Conservation (phyloP, 768 basidiomycete genomes). For the Lactarius evosmus region DNA sequence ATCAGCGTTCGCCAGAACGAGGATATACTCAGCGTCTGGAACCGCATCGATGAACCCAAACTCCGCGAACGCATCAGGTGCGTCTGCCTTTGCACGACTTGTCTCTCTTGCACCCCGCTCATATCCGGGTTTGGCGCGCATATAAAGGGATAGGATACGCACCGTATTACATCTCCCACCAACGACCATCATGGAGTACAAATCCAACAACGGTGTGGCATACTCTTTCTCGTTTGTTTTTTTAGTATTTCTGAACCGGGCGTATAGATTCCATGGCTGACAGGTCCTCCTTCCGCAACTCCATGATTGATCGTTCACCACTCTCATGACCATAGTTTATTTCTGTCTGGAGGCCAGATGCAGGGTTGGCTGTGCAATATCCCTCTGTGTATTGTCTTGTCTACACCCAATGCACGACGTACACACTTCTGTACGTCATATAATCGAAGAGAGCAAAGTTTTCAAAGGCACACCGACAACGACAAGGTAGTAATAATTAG, state of each 20-base stretch:
- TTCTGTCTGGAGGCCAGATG: background rate
- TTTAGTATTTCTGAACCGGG: conserved; percentile 1
- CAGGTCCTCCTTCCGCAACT: conserved; percentile 71
- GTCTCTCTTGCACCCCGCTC: conserved; percentile 4
- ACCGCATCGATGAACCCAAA: conserved; percentile 75
- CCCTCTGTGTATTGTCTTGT: conserved; percentile 19
- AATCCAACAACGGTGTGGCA: conserved; percentile 78
- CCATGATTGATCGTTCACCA: conserved; percentile 33
- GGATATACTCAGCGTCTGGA: conserved; percentile 94
- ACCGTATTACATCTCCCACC: conserved; percentile 70
- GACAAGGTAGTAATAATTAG: conserved; percentile 2
- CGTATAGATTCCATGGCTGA: conserved; percentile 80
- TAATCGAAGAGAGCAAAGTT: conserved; percentile 4
- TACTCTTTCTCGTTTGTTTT: background rate
- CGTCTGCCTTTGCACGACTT: conserved; percentile 33
- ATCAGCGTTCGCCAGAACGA: conserved; percentile 91
- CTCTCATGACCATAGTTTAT: conserved; percentile 31
- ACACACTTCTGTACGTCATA: conserved; percentile 3
- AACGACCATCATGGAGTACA: conserved; percentile 88
- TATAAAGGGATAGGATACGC: conserved; percentile 71
- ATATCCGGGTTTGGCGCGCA: conserved; percentile 11
- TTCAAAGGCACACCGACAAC: background rate
- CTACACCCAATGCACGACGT: conserved; percentile 21
- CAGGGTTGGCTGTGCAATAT: conserved; percentile 1
- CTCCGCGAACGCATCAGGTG: conserved; percentile 81